Evolutionary conservation across 2,329 filamentous ascomycete genomes (phyloP).

Genomic region (Colletotrichum spaethianum): DNA sequence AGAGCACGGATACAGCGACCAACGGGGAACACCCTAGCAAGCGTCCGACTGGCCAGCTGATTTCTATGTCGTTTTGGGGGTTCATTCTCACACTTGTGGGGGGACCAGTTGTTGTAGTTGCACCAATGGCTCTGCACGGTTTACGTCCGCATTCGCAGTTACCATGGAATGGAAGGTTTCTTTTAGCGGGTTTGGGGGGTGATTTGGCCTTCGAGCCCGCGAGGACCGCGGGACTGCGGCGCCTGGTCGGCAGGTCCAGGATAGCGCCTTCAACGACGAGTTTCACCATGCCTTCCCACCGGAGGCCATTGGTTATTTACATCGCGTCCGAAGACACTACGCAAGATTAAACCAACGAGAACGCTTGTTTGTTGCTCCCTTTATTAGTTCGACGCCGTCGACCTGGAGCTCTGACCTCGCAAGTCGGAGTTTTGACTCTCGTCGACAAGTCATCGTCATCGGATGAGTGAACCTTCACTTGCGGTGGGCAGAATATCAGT

Average conservation of each 20-base stretch:
- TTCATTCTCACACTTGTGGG: background rate
- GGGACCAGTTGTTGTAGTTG: background rate
- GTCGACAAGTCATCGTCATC: conserved; percentile 25
- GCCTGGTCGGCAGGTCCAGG: conserved; percentile 1
- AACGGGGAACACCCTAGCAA: conserved; percentile 25
- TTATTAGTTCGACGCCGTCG: background rate
- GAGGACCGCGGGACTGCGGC: conserved; percentile 24
- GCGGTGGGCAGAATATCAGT: background rate
- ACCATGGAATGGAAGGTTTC: background rate
- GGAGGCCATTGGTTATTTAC: conserved; percentile 23
- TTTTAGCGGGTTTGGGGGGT: conserved; percentile 1
- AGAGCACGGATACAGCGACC: conserved; percentile 29
- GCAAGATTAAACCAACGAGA: background rate
- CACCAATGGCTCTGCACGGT: conserved; percentile 15
- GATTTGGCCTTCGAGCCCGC: conserved; percentile 19
- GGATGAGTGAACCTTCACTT: conserved; percentile 19
- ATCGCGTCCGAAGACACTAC: conserved; percentile 17
- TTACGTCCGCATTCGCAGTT: background rate
- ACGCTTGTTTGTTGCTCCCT: background rate
- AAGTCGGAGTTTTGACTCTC: conserved; percentile 14
- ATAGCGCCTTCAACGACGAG: conserved; percentile 28
- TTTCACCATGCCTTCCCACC: conserved; percentile 39
- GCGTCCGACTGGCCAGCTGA: background rate
- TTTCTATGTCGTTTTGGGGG: conserved; percentile 4
- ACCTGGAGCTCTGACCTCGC: conserved; percentile 3